Conservation (phyloP, 495 filamentous ascomycete species). For the Xylona heveae region DNA sequence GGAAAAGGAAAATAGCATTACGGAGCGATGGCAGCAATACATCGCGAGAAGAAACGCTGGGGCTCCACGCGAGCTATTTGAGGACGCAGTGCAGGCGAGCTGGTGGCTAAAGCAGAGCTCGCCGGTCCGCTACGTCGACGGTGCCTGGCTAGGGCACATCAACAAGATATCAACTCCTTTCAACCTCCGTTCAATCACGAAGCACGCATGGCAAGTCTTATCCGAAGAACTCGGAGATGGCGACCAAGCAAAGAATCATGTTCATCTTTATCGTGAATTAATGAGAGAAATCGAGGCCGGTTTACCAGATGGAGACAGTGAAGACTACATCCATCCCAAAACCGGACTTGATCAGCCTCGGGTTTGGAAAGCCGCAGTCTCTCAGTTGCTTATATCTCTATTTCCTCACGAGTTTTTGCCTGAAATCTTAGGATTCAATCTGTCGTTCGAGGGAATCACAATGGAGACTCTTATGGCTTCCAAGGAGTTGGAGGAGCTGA, state of each 20-base stretch:
- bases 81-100: conserved; percentile 14
- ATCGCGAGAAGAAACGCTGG: conserved; percentile 12
- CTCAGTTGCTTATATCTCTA: conserved; percentile 24
- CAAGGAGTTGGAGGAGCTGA: conserved; percentile 22
- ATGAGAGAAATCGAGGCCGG: conserved; percentile 14
- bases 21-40: conserved; percentile 16
- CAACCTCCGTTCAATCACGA: conserved; percentile 13
- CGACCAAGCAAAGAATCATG: conserved; percentile 23
- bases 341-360: conserved; percentile 14
- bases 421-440: conserved; percentile 29
- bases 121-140: conserved; percentile 27
- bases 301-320: conserved; percentile 10
- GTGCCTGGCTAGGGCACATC: conserved; percentile 26
- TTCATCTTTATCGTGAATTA: conserved; percentile 21
- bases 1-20: conserved; percentile 11
- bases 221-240: conserved; percentile 30
- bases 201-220: conserved; percentile 26
- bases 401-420: conserved; percentile 27
- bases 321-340: conserved; percentile 16
- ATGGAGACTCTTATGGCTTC: conserved; percentile 20
- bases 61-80: conserved; percentile 20
- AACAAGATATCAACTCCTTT: conserved; percentile 22
- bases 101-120: conserved; percentile 21
- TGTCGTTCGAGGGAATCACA: conserved; percentile 24
- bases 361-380: conserved; percentile 24